These are phyloP conservation scores for Cucurbita argyrosperma DNA, from an alignment of 306 rosid species.

Conservation along the genomic window DNA sequence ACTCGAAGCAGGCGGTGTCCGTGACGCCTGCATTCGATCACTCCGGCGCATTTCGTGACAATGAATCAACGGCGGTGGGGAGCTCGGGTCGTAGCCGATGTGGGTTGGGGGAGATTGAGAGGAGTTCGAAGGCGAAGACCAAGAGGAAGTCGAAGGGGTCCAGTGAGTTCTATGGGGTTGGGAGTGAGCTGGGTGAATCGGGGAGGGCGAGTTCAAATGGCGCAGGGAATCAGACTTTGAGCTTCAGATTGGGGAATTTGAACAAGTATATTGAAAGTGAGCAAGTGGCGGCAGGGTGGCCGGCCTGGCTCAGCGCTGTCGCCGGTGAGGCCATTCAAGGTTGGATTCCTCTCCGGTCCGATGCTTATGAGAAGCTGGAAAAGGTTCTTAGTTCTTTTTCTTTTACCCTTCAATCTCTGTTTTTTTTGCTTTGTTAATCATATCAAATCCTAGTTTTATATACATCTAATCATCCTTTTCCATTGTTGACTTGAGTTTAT, in stretches of 20 bases:
- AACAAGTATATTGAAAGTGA: conserved; percentile 74
- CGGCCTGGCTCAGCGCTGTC: conserved; percentile 89
- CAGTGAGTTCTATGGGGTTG: conserved; percentile 30
- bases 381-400: conserved; percentile 29
- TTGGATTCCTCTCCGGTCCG: conserved; percentile 81
- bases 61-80: conserved; percentile 18
- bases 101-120: conserved; percentile 13
- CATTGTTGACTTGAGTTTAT: neutral
- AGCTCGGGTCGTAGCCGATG: conserved; percentile 32
- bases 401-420: neutral
- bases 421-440: neutral
- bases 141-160: conserved; percentile 13
- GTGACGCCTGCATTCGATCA: conserved; percentile 85
- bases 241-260: conserved; percentile 71
- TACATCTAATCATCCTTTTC: neutral
- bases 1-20: conserved; percentile 74
- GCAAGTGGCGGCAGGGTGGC: conserved; percentile 96
- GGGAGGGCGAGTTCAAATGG: conserved; percentile 57
- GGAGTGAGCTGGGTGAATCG: conserved; percentile 67
- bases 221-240: conserved; percentile 35
- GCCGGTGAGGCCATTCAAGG: conserved; percentile 94
- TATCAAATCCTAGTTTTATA: neutral
- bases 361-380: conserved; percentile 81
- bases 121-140: conserved; percentile 2
- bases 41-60: conserved; percentile 39